Evolutionary conservation across 371 early-diverging fungal genomes (phyloP).

Genomic region (Phascolomyces articulosus): DNA sequence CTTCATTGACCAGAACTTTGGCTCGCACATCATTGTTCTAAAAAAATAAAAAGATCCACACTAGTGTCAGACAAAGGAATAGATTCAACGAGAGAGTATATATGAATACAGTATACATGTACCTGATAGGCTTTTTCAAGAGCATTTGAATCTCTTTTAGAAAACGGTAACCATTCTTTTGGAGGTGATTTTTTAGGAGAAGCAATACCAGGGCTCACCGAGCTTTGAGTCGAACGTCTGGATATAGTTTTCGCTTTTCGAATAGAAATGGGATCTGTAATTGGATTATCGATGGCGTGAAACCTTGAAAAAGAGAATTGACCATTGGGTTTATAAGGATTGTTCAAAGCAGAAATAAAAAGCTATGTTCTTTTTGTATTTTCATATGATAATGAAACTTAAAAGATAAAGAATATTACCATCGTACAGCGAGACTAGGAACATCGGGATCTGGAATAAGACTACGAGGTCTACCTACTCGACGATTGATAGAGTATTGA

Average conservation of each 20-base stretch:
- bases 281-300: conserved; percentile 25
- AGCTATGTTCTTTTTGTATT: neutral
- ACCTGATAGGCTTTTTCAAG: conserved; percentile 61
- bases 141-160: conserved; percentile 59
- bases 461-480: conserved; percentile 19
- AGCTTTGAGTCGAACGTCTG: neutral
- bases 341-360: neutral
- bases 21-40: conserved; percentile 30
- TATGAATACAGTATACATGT: too few species aligned
- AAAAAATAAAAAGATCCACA: neutral
- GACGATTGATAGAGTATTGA: conserved; percentile 7
- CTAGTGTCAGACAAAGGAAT: too few species aligned
- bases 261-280: conserved; percentile 24
- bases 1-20: conserved; percentile 67
- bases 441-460: conserved; percentile 27
- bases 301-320: conserved; percentile 18
- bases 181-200: conserved; percentile 22
- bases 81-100: too few species aligned
- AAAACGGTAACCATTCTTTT: conserved; percentile 66
- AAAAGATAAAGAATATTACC: too few species aligned
- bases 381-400: too few species aligned
- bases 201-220: neutral
- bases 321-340: neutral
- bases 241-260: conserved; percentile 17
- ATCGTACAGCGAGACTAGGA: conserved; percentile 20